phyloP scores from a whole-genome alignment of 225 moss, liverwort and hornwort genomes.

The Pseudisothecium myosuroides region DNA sequence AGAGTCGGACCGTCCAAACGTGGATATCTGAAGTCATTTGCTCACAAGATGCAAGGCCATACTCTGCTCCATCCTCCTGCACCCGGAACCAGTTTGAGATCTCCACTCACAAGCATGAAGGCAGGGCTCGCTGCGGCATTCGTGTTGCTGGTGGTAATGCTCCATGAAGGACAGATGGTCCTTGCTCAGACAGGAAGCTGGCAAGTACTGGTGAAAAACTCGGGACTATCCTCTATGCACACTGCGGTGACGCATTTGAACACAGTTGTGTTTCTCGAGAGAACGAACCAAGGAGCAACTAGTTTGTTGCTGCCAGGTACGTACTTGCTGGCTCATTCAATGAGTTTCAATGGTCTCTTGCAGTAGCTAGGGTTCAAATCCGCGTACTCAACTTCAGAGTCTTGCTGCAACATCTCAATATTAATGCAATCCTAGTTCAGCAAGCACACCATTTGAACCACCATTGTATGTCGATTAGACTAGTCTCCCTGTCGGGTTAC shows the following conservation, averaged over 20 bases:
- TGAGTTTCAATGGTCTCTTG: background rate
- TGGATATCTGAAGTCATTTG: background rate
- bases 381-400: background rate
- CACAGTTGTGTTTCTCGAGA: conserved; percentile 5
- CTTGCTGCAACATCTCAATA: background rate
- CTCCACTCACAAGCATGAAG: background rate
- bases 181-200: background rate
- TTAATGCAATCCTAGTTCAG: background rate
- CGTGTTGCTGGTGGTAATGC: background rate
- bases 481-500: background rate
- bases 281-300: conserved; percentile 18
- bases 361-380: background rate
- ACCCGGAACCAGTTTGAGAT: background rate
- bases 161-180: background rate
- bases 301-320: conserved; percentile 16
- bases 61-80: background rate
- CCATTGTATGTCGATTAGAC: background rate
- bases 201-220: conserved; percentile 8
- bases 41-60: background rate
- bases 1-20: background rate
- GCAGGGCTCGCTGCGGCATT: background rate
- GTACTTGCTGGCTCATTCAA: background rate
- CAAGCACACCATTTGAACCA: background rate
- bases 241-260: conserved; percentile 8
- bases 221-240: conserved; percentile 18